These are phyloP conservation scores for Cadophora sp. DNA, from an alignment of 2,329 filamentous ascomycete species.

Conservation along the genomic window DNA sequence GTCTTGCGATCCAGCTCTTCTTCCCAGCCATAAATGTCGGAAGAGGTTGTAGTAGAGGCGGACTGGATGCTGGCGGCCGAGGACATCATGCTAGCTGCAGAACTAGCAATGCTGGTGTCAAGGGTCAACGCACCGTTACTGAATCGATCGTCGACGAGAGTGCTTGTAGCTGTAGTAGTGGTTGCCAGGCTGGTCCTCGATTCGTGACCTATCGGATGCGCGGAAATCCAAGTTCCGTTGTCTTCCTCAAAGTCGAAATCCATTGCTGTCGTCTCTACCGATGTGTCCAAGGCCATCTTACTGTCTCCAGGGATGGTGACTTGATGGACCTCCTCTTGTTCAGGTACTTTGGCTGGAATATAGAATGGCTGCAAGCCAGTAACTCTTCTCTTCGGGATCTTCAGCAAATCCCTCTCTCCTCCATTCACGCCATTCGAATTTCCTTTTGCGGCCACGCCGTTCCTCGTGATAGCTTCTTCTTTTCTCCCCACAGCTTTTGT, in stretches of 20 bases:
- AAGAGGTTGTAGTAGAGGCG: slow-evolving; percentile 42
- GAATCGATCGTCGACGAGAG: slow-evolving; percentile 35
- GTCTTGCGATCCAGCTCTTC: slow-evolving; percentile 51
- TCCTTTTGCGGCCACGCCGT: slow-evolving; percentile 44
- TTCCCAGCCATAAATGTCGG: slow-evolving; percentile 62
- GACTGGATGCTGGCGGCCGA: slow-evolving; percentile 43
- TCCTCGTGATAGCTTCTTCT: slow-evolving; percentile 41
- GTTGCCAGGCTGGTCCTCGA: slow-evolving; percentile 40
- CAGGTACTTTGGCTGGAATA: slow-evolving; percentile 41
- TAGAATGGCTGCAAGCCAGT: slow-evolving; percentile 37
- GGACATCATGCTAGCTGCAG: slow-evolving; percentile 42
- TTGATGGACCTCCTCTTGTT: slow-evolving; percentile 36
- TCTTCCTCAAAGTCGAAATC: slow-evolving; percentile 41
- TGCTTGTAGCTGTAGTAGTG: slow-evolving; percentile 34
- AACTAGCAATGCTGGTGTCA: slow-evolving; percentile 44
- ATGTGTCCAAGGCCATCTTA: slow-evolving; percentile 34
- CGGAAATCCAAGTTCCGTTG: slow-evolving; percentile 40
- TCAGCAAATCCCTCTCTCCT: slow-evolving; percentile 25
- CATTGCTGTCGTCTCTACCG: slow-evolving; percentile 34
- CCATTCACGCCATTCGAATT: slow-evolving; percentile 21
- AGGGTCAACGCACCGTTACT: slow-evolving; percentile 33
- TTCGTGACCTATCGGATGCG: slow-evolving; percentile 35
- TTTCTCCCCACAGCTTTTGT: slow-evolving; percentile 33
- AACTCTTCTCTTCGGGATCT: slow-evolving; percentile 29
- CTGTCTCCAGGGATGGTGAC: slow-evolving; percentile 23